Base-by-base conservation (phyloP, 768 basidiomycete genomes). In the Rossbeevera mucosa region DNA sequence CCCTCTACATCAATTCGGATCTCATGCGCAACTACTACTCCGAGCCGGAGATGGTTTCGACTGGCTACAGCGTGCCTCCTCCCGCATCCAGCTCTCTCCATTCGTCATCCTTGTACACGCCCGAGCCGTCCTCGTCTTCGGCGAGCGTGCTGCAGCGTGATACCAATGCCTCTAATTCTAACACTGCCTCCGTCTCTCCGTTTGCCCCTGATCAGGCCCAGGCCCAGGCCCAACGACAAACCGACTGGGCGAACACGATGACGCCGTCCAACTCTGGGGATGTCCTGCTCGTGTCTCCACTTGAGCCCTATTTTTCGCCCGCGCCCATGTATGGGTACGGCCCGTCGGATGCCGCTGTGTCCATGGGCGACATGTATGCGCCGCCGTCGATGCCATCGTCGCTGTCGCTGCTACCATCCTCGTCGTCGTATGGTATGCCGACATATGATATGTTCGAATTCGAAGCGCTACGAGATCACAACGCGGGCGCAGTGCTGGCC, bases 361-460 rank as follows among this genome's bases (percentile, higher is more conserved):
- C 59, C 22, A 40, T 55, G 8, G 62, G 36, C 18, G 36, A 64
- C 29, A 48, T 64, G n/a, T 58, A 56, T 20, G 46, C 54, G 13
- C 16, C 36, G 9, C 9, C 36, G n/a, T 38, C 36, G 36, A 38
- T 18, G n/a, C 18, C 18, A 18, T 38, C 36, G 18, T 38, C 36
- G 18, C 9, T 38, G 18, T 38, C 18, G 18, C n/a, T 36, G n/a
- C 33, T 36, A n/a, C 33, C 33, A 1, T 38, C 55, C 12, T 13
- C 53, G 26, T 29, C 63, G 16, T 24, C 55, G 20, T 64, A 57
- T 22, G 13, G 54, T 26, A 49, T 60, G 9, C 40, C 56, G 46
- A 50, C 66, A 16, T 67, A 63, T 33, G 72, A 73, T 52, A 54
- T 66, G 16, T 63, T 70, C 45, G 71, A 65, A n/a, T 68, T 70